Evolutionary conservation across 2,329 filamentous ascomycete species (phyloP), one percentile per base, ranked within the genome.

Genomic region (Alternaria sp.): DNA sequence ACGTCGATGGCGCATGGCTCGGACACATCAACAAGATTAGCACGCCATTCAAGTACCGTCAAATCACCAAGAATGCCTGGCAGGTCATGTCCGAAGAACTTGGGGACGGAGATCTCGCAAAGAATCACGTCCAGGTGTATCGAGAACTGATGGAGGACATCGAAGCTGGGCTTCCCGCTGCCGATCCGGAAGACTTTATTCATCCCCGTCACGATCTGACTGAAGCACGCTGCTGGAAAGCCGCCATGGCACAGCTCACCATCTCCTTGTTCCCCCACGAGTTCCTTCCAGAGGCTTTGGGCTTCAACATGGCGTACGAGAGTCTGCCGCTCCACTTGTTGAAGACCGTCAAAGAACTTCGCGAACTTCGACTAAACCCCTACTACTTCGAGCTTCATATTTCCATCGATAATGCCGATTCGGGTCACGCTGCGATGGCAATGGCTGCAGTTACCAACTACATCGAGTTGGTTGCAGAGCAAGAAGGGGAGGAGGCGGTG

Each of bases 321-420:
- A 70, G 72, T 26, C 55, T 85, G 13, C 77, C 81, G 2, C 64
- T 82, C 17, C 79, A 81, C 56, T 75, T 81, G 1, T 65, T 85
- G 59, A 77, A 77, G 46, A 80, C 80, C 0, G 73, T 79, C 6
- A 77, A 81, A 40, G 84, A 86, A 69, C 72, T 86, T 23, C 73
- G 71, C 13, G 83, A 84, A 64, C 59, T 86, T 21, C 71, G 73
- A 6, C 63, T 86, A 9, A 75, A 84, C 58, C 69, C 80, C 0
- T 82, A 83, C 44, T 86, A 86, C 68, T 87, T 86, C 67, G 68
- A 81, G n/a, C 73, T 87, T 5, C 84, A 86, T 69, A 75, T 86
- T 44, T 79, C 82, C 0, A 86, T 86, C 54, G 85, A 86, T 66
- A 86, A 86, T 66, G 75, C 78, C 5, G 75, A 85, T 61, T 82